These are phyloP conservation scores for Zygoascus biomembranicola DNA, from an alignment of 805 yeast genomes.

Conservation along the genomic window DNA sequence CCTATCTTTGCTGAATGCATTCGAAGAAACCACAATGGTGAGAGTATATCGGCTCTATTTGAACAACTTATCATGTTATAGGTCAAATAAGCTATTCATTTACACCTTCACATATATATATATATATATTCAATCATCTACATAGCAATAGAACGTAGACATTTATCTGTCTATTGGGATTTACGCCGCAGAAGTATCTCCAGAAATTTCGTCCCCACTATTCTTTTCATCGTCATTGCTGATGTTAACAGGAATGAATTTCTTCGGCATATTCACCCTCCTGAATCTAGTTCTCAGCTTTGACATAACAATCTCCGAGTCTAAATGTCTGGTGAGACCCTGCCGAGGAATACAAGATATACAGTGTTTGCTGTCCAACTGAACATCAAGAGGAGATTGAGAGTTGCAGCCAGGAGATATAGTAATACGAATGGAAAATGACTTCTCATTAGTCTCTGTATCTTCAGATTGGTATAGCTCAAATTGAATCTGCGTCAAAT, in stretches of 20 bases:
- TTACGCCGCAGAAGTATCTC: not conserved
- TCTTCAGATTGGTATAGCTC: constrained; percentile 81
- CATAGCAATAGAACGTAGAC: not conserved
- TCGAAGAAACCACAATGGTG: constrained; percentile 98
- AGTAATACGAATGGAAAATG: constrained; percentile 84
- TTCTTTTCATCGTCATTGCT: not conserved
- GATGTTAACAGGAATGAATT: constrained; percentile 24
- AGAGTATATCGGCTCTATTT: constrained; percentile 85
- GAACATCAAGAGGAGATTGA: constrained; percentile 94
- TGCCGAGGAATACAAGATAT: constrained; percentile 92
- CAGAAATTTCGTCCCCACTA: not conserved
- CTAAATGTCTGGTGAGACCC: constrained; percentile 85
- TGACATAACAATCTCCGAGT: constrained; percentile 78
- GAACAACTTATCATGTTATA: constrained; percentile 61
- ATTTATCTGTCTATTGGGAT: too few species aligned
- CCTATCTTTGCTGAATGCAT: constrained; percentile 97
- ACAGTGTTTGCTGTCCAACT: constrained; percentile 90
- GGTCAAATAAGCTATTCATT: not conserved
- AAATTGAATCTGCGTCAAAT: constrained; percentile 86
- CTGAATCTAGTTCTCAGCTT: constrained; percentile 72
- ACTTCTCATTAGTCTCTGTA: constrained; percentile 55
- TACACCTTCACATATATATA: not conserved
- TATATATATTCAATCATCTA: not conserved
- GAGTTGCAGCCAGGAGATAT: constrained; percentile 98
- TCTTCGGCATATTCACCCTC: constrained; percentile 81